phyloP scores from a whole-genome alignment of 2,329 filamentous ascomycete genomes.

The Bipolaris zeicola region DNA sequence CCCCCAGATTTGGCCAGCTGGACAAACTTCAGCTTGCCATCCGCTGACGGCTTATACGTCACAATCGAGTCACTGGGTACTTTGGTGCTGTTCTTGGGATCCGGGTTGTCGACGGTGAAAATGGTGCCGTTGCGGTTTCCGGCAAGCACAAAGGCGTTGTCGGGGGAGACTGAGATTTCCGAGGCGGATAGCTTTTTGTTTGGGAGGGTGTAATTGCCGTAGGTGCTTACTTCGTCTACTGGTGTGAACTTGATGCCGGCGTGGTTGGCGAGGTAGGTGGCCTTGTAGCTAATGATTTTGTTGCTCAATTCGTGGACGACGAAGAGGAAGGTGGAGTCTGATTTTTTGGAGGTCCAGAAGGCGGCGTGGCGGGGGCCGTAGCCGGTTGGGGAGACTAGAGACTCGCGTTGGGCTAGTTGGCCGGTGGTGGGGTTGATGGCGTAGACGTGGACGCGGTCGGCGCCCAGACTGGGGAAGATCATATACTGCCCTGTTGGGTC shows the following conservation, averaged over 20 bases:
- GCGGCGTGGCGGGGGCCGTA: constrained; percentile 68
- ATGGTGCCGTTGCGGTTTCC: constrained; percentile 69
- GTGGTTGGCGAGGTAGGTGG: constrained; percentile 54
- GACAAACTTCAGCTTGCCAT: constrained; percentile 62
- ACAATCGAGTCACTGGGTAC: constrained; percentile 64
- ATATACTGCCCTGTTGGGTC: constrained; percentile 70
- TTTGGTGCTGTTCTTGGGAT: constrained; percentile 42
- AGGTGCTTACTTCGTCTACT: constrained; percentile 54
- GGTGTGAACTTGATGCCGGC: constrained; percentile 54
- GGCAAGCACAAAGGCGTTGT: constrained; percentile 66
- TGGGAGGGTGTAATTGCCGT: constrained; percentile 41
- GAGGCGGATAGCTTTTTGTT: constrained; percentile 49
- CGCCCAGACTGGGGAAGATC: constrained; percentile 69
- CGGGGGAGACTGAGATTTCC: constrained; percentile 62
- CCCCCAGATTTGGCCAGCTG: constrained; percentile 70
- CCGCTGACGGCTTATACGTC: constrained; percentile 48
- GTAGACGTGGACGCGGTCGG: constrained; percentile 67
- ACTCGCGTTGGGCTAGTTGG: constrained; percentile 52
- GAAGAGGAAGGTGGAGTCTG: constrained; percentile 57
- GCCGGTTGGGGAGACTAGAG: constrained; percentile 56
- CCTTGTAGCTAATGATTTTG: constrained; percentile 61
- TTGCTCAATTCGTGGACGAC: constrained; percentile 66
- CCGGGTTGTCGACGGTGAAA: constrained; percentile 57
- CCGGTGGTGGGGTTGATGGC: constrained; percentile 54
- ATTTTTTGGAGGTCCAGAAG: constrained; percentile 55